Conservation (phyloP, 768 basidiomycete genomes). For the Rickenella mellea region DNA sequence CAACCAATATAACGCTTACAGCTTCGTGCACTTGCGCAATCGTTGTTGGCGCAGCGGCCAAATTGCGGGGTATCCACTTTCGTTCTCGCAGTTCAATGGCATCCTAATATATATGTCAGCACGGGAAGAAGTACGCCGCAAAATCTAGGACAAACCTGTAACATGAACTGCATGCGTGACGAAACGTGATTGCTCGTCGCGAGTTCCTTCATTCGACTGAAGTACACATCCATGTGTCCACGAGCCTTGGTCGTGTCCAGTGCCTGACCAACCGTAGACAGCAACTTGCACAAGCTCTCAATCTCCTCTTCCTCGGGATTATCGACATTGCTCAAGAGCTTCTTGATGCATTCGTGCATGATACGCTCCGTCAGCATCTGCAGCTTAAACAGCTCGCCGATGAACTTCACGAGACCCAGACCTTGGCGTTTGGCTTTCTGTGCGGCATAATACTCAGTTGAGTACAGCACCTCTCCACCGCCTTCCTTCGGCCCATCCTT, state of each 20-base stretch:
- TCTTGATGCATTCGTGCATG: slow-evolving; percentile 98
- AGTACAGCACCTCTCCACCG: slow-evolving; percentile 79
- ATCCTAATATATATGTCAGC: slow-evolving; percentile 47
- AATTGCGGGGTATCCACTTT: slow-evolving; percentile 70
- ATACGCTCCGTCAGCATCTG: slow-evolving; percentile 96
- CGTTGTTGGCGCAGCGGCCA: slow-evolving; percentile 72
- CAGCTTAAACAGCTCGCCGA: slow-evolving; percentile 98
- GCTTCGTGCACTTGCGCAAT: slow-evolving; percentile 83
- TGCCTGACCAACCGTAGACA: slow-evolving; percentile 77
- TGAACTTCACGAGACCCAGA: slow-evolving; percentile 95
- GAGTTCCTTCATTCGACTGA: slow-evolving; percentile 81
- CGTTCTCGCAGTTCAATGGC: slow-evolving; percentile 80
- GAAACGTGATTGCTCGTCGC: slow-evolving; percentile 65
- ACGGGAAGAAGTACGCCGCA: slow-evolving; percentile 1
- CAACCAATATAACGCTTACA: slow-evolving; percentile 42
- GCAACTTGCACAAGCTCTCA: slow-evolving; percentile 87
- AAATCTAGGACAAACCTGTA: slow-evolving; percentile 63
- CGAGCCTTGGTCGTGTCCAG: slow-evolving; percentile 78
- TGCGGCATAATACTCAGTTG: slow-evolving; percentile 92
- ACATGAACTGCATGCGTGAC: slow-evolving; percentile 90
- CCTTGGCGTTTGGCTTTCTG: slow-evolving; percentile 97
- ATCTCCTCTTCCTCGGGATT: slow-evolving; percentile 98
- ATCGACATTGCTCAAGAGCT: slow-evolving; percentile 85
- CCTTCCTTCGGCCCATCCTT: slow-evolving; percentile 43
- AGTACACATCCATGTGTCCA: slow-evolving; percentile 88